phyloP scores from a whole-genome alignment of 331 rosid species.

The Ulmus americana region DNA sequence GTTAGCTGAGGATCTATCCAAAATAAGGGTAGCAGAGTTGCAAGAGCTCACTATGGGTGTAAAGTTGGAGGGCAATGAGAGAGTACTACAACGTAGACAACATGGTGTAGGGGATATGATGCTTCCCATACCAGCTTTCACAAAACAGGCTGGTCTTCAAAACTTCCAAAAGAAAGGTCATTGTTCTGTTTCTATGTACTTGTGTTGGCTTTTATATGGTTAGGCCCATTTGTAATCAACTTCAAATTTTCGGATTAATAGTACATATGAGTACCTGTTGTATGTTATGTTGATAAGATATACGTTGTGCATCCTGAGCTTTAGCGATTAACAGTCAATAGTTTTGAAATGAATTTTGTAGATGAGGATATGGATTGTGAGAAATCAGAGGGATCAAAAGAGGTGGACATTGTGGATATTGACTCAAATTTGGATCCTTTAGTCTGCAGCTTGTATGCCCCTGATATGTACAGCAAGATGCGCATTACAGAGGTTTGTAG shows the following conservation, averaged over 20 bases:
- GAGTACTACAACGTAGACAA: constrained; percentile 27
- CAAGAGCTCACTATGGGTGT: constrained; percentile 26
- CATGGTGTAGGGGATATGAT: constrained; percentile 24
- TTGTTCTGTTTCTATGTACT: constrained; percentile 12
- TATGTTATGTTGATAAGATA: background rate
- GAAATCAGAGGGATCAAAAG: constrained; percentile 36
- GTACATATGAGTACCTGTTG: background rate
- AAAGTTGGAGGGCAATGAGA: constrained; percentile 27
- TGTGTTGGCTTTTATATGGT: background rate
- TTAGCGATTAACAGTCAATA: constrained; percentile 3
- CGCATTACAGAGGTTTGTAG: constrained; percentile 71
- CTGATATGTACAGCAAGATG: constrained; percentile 52
- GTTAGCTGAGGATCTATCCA: constrained; percentile 65
- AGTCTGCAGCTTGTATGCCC: constrained; percentile 75
- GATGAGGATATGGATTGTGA: constrained; percentile 36
- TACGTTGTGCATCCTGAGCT: background rate
- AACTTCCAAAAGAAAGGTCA: constrained; percentile 48
- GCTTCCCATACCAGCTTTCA: constrained; percentile 30
- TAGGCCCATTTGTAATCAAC: background rate
- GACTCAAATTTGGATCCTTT: constrained; percentile 59
- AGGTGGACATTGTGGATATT: constrained; percentile 44
- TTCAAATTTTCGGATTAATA: background rate
- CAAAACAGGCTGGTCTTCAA: constrained; percentile 26
- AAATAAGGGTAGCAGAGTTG: constrained; percentile 63
- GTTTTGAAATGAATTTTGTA: constrained; percentile 38